These are phyloP conservation scores for Phenoliferia sp. DNA, from an alignment of 1,284 basidiomycete species.

Conservation along the genomic window DNA sequence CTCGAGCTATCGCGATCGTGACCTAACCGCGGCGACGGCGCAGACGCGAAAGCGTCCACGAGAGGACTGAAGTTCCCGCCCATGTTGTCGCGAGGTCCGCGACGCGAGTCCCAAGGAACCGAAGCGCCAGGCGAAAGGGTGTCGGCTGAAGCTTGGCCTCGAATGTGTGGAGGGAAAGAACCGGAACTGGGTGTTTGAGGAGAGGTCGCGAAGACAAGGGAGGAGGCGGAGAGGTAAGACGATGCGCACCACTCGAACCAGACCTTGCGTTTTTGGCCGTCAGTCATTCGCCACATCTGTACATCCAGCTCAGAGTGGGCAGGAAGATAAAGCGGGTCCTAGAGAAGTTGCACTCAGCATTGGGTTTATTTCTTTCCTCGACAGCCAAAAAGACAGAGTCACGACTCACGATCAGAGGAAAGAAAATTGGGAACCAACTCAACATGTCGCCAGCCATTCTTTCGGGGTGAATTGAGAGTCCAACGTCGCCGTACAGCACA, in stretches of 20 bases:
- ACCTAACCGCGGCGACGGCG: conserved; percentile 27
- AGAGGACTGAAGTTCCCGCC: conserved; percentile 4
- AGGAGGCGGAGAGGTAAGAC: conserved; percentile 61
- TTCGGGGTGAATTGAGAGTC: conserved; percentile 89
- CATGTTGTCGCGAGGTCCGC: too few species aligned
- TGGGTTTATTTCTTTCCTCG: too few species aligned
- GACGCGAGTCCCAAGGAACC: not conserved
- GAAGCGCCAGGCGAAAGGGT: not conserved
- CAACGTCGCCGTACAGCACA: conserved; percentile 79
- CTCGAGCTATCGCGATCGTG: conserved; percentile 12
- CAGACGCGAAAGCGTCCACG: conserved; percentile 26
- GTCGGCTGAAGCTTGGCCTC: not conserved
- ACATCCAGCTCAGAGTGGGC: conserved; percentile 87
- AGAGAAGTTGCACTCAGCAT: too few species aligned
- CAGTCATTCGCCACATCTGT: conserved; percentile 89
- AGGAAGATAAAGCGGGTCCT: conserved; percentile 91
- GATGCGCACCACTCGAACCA: conserved; percentile 99
- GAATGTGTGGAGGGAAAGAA: conserved; percentile 5
- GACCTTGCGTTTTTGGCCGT: conserved; percentile 62
- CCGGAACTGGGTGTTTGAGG: conserved; percentile 2
- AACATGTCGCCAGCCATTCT: conserved; percentile 89
- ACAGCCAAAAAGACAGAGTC: too few species aligned
- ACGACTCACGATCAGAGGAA: conserved; percentile 66
- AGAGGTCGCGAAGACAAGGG: conserved; percentile 3
- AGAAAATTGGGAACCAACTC: conserved; percentile 98